These are phyloP conservation scores for Erodium maritimum DNA, from an alignment of 345 rosid species.

Conservation along the genomic window DNA sequence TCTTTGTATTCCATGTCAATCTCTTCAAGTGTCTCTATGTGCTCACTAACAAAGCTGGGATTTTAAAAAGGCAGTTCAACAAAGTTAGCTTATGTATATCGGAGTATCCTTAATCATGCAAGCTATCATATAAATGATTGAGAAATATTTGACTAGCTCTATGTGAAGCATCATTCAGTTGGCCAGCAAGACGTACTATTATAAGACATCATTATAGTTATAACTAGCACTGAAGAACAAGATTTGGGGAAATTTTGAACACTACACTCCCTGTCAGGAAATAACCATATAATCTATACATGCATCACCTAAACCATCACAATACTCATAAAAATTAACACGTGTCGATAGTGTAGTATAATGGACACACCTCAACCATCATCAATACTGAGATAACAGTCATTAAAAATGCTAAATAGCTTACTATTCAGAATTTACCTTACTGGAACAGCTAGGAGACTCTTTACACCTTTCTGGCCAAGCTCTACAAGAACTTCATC, in stretches of 20 bases:
- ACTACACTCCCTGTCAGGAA: background rate
- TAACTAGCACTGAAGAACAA: too few relatives aligned
- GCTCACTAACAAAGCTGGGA: constrained; percentile 84
- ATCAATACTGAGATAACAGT: background rate
- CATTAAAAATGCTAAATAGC: background rate
- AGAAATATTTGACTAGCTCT: background rate
- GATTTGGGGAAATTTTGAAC: background rate
- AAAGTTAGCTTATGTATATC: background rate
- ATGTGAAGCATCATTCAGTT: background rate
- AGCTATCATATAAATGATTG: background rate
- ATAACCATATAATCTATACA: background rate
- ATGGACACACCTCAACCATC: too few relatives aligned
- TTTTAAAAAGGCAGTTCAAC: background rate
- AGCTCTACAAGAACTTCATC: constrained; percentile 89
- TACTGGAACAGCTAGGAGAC: constrained; percentile 82
- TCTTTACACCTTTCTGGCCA: constrained; percentile 88
- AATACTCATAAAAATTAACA: background rate
- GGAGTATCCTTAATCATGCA: background rate
- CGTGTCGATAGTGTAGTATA: background rate
- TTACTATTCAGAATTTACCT: constrained; percentile 29
- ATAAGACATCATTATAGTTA: too few relatives aligned
- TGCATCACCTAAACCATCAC: background rate
- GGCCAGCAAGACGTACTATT: too few relatives aligned
- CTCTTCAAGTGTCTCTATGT: constrained; percentile 91
- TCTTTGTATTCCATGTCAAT: constrained; percentile 86